Conservation (phyloP, 345 rosid genomes). For the Limnanthes douglasii region DNA sequence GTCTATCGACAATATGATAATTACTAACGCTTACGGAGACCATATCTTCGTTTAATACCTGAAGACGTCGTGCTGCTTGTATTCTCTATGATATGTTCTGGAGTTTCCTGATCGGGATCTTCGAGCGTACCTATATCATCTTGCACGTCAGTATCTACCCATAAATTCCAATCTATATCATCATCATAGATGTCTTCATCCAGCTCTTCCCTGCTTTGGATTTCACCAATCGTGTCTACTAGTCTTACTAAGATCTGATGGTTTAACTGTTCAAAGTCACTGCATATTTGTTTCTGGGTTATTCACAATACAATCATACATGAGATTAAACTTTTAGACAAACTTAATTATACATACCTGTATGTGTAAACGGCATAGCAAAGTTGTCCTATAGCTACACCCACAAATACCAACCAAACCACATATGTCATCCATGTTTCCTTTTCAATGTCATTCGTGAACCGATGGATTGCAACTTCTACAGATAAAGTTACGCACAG, state of each 20-base stretch:
- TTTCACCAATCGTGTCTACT: constrained; percentile 44
- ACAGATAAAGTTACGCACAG: constrained; percentile 30
- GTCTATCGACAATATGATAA: no score
- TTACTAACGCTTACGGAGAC: constrained; percentile 19
- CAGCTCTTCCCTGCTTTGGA: constrained; percentile 25
- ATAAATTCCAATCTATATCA: constrained; percentile 43
- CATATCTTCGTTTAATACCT: constrained; percentile 11
- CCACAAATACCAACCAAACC: constrained; percentile 24
- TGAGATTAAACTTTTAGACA: no score
- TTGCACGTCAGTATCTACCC: constrained; percentile 46
- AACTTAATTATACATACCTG: no score
- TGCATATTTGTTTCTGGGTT: constrained; percentile 11
- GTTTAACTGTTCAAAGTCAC: constrained; percentile 73
- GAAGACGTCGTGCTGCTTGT: constrained; percentile 8
- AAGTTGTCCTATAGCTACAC: constrained; percentile 33
- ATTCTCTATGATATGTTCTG: constrained; percentile 24
- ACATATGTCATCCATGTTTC: constrained; percentile 24
- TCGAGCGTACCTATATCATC: constrained; percentile 28
- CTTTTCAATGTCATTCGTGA: constrained; percentile 26
- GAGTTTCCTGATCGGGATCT: constrained; percentile 44
- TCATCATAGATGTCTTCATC: constrained; percentile 36
- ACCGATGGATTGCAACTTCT: constrained; percentile 38
- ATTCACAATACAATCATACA: background rate
- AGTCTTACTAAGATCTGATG: constrained; percentile 36
- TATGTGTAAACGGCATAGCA: constrained; percentile 49